Evolutionary conservation across 1,139 yeast genomes (phyloP), one percentile per base, ranked within the genome.

Genomic region (Ashbya aceris): DNA sequence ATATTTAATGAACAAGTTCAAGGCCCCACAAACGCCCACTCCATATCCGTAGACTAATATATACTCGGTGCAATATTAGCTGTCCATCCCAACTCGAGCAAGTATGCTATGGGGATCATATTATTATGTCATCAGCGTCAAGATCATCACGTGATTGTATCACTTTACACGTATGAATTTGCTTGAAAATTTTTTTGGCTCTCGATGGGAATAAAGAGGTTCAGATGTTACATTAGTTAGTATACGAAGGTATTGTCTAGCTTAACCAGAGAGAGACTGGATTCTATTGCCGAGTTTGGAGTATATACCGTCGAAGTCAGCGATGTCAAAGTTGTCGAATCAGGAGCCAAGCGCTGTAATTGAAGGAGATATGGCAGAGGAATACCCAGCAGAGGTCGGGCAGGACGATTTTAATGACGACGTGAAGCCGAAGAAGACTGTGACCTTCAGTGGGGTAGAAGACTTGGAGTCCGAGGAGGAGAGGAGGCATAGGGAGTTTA

Each of bases 331-430:
- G 70, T 73, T 85, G 59, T 89, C 85, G 64, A 85, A 78, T 65
- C 89, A 83, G 46, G 79, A 80, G 49, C 95, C 95, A 43, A 84
- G 81, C 62, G 79, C 86, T 58, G 79, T 87, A 51, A 83, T 86
- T 61, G 93, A 91, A 51, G 87, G 93, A 44, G 70, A 70, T 49
- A 49, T 71, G 53, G 76, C 69, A 35, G 68, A 67, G 32, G 67
- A 54, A 27, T 63, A 64, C 44, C 68, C 64, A 39, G 68, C 55
- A 23, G 67, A 60, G 38, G 50, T 56, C n/a, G 60, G 53, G 40
- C 54, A 59, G 38, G 62, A 45, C 9, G 52, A 51, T 37, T 64
- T 54, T 29, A 65, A 56, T 39, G 66, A 62, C 43, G 64, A 60
- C 30, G 62, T 56, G 41, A 70, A 71, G 50, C 71, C 73, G 48